Evolutionary conservation across 139 green algal genomes (phyloP).

Genomic region (Mesotaenium endlicherianum): DNA sequence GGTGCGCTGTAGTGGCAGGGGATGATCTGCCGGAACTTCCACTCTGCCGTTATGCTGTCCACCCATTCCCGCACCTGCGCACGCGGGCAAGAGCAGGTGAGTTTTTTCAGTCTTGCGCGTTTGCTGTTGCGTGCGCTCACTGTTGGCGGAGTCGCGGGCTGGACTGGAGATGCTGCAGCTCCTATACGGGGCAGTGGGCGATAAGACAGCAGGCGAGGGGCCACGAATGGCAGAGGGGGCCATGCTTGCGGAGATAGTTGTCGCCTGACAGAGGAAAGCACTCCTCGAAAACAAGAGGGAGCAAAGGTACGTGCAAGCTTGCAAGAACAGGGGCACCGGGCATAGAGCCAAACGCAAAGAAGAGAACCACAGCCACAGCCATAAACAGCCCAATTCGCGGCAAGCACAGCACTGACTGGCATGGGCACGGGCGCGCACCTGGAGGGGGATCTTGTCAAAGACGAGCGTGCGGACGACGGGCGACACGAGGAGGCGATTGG

Average conservation of each 20-base stretch:
- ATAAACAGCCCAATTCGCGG: not conserved
- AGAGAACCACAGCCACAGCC: not conserved
- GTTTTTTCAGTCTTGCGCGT: too few relatives aligned
- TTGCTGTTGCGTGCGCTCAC: too few relatives aligned
- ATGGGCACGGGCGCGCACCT: too few relatives aligned
- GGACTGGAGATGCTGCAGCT: too few relatives aligned
- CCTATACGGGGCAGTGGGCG: too few relatives aligned
- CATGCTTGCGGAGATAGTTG: not conserved
- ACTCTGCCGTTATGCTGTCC: conserved; percentile 71
- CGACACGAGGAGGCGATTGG: conserved; percentile 73
- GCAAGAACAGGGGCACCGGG: not conserved
- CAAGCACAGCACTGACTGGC: too few relatives aligned
- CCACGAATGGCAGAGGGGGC: not conserved
- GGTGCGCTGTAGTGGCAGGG: conserved; percentile 86
- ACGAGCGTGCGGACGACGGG: conserved; percentile 88
- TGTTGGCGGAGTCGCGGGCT: too few relatives aligned
- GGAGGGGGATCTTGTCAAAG: conserved; percentile 72
- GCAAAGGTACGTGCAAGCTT: not conserved
- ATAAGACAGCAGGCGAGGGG: too few relatives aligned
- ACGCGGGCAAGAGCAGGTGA: too few relatives aligned
- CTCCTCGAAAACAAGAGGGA: not conserved
- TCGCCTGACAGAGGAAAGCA: conserved; percentile 7
- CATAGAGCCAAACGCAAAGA: not conserved
- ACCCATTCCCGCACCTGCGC: conserved; percentile 70
- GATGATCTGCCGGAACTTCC: conserved; percentile 84